Percentiles rank a stretch among this genome's conserved stretches.
These are phyloP conservation scores for Porogramme epimiltina DNA, from an alignment of 1,284 basidiomycete species.

Conservation along the genomic window DNA sequence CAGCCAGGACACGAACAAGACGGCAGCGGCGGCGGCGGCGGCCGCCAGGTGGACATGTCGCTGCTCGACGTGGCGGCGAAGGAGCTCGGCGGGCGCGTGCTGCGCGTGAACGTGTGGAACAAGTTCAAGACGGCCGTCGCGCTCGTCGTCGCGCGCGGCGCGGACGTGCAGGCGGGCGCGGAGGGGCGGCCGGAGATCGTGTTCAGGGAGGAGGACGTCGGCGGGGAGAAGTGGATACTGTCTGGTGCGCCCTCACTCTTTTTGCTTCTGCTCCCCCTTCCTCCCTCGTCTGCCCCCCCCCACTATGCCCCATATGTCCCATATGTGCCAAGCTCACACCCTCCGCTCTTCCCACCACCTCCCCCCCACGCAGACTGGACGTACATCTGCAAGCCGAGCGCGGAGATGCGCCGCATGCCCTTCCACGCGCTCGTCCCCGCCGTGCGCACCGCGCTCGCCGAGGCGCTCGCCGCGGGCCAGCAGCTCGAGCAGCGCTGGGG, in stretches of 20 bases:
- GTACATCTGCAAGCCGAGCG: slow-evolving; percentile 41
- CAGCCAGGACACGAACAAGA: too few relatives aligned
- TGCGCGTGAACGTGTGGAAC: slow-evolving; percentile 27
- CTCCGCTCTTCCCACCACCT: not conserved
- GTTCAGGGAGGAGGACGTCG: slow-evolving; percentile 27
- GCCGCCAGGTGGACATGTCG: slow-evolving; percentile 28
- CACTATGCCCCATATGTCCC: not conserved
- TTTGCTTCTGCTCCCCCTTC: not conserved
- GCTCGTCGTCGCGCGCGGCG: slow-evolving; percentile 43
- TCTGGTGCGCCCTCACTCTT: slow-evolving; percentile 32
- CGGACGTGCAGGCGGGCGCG: slow-evolving; percentile 28
- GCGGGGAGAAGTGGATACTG: slow-evolving; percentile 34
- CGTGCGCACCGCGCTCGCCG: slow-evolving; percentile 14
- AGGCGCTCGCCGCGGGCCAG: slow-evolving; percentile 1
- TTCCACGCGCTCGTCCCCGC: slow-evolving; percentile 39
- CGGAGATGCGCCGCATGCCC: slow-evolving; percentile 44
- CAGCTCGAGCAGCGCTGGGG: slow-evolving; percentile 14
- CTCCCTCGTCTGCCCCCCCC: not conserved
- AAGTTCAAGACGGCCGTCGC: slow-evolving; percentile 41
- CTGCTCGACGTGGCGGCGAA: slow-evolving; percentile 23
- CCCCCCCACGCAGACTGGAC: slow-evolving; percentile 41
- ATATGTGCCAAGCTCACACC: too few relatives aligned
- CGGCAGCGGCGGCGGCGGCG: not conserved
- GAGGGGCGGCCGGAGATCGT: slow-evolving; percentile 28
- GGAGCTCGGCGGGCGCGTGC: slow-evolving; percentile 21